Evolutionary conservation across 257 asterid genomes (phyloP).

Genomic region (Avicennia marina): DNA sequence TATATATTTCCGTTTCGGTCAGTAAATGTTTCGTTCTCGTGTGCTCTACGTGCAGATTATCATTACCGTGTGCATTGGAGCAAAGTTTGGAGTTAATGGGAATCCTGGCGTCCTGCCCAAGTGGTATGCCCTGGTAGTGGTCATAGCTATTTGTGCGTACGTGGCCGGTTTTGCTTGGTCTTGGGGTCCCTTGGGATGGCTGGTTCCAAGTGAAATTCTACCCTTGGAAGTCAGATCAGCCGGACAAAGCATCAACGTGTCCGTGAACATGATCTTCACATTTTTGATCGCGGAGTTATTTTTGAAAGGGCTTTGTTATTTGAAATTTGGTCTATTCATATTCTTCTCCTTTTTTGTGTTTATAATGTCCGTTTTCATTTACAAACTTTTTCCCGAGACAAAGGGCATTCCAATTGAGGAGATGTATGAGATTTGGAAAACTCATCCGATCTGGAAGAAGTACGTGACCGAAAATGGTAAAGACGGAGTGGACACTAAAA

Average conservation of each 20-base stretch:
- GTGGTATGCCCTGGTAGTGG: constrained; percentile 2
- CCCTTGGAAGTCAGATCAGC: constrained; percentile 30
- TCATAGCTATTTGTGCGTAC: constrained; percentile 15
- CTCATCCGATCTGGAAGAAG: neutral
- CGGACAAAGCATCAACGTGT: constrained; percentile 30
- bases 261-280: neutral
- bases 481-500: too few relatives aligned
- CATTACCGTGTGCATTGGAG: neutral
- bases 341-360: neutral
- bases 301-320: constrained; percentile 18
- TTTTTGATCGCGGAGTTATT: constrained; percentile 14
- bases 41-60: too few relatives aligned
- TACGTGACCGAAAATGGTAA: neutral
- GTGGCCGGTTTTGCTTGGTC: constrained; percentile 30
- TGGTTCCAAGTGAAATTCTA: constrained; percentile 28
- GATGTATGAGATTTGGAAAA: neutral
- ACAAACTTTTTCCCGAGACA: neutral
- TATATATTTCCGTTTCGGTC: too few relatives aligned
- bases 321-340: constrained; percentile 17
- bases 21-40: too few relatives aligned
- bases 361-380: neutral
- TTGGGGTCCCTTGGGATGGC: constrained; percentile 22
- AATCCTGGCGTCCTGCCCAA: neutral
- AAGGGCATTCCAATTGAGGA: neutral
- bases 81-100: constrained; percentile 20